A percentile compares a stretch with the other conserved stretches of the same genome.
Evolutionary conservation across 2,329 filamentous ascomycete genomes (phyloP).

Genomic region (Fusarium staphyleae): DNA sequence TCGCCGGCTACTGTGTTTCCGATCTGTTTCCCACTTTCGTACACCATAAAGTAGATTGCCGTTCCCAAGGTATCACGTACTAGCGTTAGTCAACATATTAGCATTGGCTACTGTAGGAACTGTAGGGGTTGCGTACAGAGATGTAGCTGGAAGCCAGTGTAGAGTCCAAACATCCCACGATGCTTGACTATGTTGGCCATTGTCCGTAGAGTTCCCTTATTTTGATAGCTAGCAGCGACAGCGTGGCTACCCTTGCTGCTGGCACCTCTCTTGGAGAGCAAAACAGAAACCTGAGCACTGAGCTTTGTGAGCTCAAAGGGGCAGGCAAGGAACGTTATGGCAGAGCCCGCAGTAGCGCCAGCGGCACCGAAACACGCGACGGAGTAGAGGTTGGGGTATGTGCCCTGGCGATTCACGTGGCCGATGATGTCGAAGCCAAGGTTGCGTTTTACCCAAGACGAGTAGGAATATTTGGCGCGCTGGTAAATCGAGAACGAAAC

Average conservation of each 20-base stretch:
- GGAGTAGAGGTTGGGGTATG: slow-evolving; percentile 75
- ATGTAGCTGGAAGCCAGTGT: slow-evolving; percentile 82
- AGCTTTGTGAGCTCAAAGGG: slow-evolving; percentile 92
- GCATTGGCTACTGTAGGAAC: neutral
- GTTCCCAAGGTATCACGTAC: slow-evolving; percentile 86
- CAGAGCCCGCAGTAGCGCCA: slow-evolving; percentile 79
- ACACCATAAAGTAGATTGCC: slow-evolving; percentile 86
- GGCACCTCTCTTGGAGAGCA: slow-evolving; percentile 64
- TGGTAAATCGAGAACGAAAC: slow-evolving; percentile 83
- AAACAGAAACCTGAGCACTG: slow-evolving; percentile 82
- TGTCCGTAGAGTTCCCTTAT: slow-evolving; percentile 78
- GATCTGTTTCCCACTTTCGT: slow-evolving; percentile 85
- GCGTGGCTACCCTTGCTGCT: slow-evolving; percentile 58
- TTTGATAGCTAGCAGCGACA: slow-evolving; percentile 74
- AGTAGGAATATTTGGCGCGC: slow-evolving; percentile 75
- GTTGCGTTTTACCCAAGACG: slow-evolving; percentile 72
- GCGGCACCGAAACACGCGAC: slow-evolving; percentile 79
- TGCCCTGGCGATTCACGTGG: slow-evolving; percentile 73
- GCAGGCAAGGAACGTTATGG: slow-evolving; percentile 82
- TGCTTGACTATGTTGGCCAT: slow-evolving; percentile 79
- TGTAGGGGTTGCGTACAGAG: slow-evolving; percentile 63
- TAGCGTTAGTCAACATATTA: slow-evolving; percentile 47
- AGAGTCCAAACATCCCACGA: slow-evolving; percentile 75
- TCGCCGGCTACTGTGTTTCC: slow-evolving; percentile 77
- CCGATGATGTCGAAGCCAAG: slow-evolving; percentile 74